phyloP scores from a whole-genome alignment of 208 protist genomes.

The Trypanosoma mega region DNA sequence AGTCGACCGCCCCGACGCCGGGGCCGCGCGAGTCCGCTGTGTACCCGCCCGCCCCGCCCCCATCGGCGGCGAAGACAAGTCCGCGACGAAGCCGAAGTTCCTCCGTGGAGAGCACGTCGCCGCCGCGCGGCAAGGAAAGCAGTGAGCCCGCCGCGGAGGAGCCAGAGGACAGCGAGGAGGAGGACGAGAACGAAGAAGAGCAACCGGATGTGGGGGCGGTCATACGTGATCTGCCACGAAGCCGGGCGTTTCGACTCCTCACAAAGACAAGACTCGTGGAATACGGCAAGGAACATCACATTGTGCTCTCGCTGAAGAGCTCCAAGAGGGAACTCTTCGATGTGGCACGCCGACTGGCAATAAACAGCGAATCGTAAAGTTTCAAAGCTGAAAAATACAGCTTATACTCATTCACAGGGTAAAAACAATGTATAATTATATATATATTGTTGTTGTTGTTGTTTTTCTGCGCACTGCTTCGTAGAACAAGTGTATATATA shows the following conservation, averaged over 20 bases:
- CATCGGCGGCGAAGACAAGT: constrained; percentile 21
- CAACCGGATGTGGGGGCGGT: constrained; percentile 10
- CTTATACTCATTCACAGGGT: too few species aligned
- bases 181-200: not conserved
- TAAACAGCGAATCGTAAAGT: not conserved
- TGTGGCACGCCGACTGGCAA: constrained; percentile 38
- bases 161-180: not conserved
- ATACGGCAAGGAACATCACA: constrained; percentile 48
- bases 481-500: constrained; percentile 9
- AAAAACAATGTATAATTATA: too few species aligned
- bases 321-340: constrained; percentile 61
- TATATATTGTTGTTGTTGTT: too few species aligned
- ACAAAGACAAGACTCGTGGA: constrained; percentile 41
- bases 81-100: not conserved
- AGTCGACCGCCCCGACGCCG: constrained; percentile 36
- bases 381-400: not conserved
- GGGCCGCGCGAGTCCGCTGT: constrained; percentile 5
- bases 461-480: too few species aligned
- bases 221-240: constrained; percentile 16
- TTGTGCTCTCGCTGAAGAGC: constrained; percentile 35
- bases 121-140: not conserved
- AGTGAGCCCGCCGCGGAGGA: not conserved
- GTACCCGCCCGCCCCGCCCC: constrained; percentile 25
- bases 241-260: constrained; percentile 8
- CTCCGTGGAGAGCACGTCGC: not conserved